These are phyloP conservation scores for Aspergillus vadensis DNA, from an alignment of 2,329 filamentous ascomycete genomes.

Conservation along the genomic window DNA sequence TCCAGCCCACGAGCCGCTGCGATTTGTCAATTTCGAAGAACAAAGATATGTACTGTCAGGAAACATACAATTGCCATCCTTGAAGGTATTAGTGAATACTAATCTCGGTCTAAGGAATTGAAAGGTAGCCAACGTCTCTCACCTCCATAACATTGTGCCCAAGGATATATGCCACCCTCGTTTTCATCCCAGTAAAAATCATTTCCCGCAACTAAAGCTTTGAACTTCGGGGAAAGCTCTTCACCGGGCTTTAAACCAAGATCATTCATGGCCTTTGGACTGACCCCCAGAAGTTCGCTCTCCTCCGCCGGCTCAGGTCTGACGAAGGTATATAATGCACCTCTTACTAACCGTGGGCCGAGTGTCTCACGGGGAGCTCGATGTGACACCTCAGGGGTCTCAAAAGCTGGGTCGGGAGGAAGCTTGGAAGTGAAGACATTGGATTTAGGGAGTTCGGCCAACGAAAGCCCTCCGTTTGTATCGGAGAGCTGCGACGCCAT, in stretches of 20 bases:
- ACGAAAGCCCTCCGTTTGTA: conserved; percentile 33
- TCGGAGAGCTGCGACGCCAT: conserved; percentile 49
- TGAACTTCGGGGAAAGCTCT: conserved; percentile 71
- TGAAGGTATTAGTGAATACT: conserved; percentile 15
- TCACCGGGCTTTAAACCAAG: conserved; percentile 73
- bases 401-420: conserved; percentile 74
- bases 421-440: conserved; percentile 66
- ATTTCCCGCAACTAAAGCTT: conserved; percentile 77
- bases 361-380: conserved; percentile 75
- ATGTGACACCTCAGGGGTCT: conserved; percentile 80
- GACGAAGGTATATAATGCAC: conserved; percentile 87
- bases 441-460: conserved; percentile 62
- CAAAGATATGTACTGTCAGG: background rate
- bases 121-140: conserved; percentile 10
- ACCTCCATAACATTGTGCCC: conserved; percentile 97
- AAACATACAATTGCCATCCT: conserved; percentile 54
- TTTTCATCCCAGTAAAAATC: conserved; percentile 74
- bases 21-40: conserved; percentile 42
- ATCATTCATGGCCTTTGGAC: conserved; percentile 74
- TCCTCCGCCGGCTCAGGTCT: conserved; percentile 72
- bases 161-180: conserved; percentile 84
- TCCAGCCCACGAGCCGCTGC: conserved; percentile 81
- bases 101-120: background rate
- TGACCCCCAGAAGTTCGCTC: conserved; percentile 79
- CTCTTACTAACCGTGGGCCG: conserved; percentile 77